A percentile compares a stretch with the other conserved stretches of the same genome.
Conservation (phyloP, 768 basidiomycete species). For the Boletales sp. region DNA sequence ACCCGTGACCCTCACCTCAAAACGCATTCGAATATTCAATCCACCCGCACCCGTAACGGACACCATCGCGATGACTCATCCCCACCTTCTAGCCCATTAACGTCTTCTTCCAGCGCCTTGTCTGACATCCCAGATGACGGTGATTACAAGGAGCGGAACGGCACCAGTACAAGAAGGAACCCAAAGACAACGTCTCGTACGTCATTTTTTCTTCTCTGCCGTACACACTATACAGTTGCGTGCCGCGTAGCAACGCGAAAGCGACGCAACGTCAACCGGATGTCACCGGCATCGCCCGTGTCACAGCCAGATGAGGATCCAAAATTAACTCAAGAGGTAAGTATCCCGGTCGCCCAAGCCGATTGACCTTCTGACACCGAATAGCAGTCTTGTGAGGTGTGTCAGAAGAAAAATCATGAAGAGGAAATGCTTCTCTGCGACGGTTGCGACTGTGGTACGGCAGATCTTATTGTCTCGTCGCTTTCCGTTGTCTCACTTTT, state of each 20-base stretch:
- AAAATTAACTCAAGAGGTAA: slow-evolving; percentile 54
- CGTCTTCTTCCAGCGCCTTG: slow-evolving; percentile 72
- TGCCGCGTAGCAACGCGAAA: slow-evolving; percentile 34
- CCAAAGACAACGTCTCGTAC: slow-evolving; percentile 44
- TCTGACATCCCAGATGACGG: slow-evolving; percentile 80
- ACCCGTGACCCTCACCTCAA: slow-evolving; percentile 50
- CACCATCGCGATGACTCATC: slow-evolving; percentile 47
- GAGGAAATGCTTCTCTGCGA: slow-evolving; percentile 92
- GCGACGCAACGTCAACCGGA: slow-evolving; percentile 20
- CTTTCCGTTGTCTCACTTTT: slow-evolving; percentile 12
- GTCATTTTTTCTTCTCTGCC: slow-evolving; percentile 9
- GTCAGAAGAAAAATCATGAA: slow-evolving; percentile 82
- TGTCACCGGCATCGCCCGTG: slow-evolving; percentile 19
- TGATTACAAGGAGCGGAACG: slow-evolving; percentile 55
- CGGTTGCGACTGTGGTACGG: slow-evolving; percentile 74
- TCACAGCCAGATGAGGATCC: slow-evolving; percentile 33
- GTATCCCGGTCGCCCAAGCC: slow-evolving; percentile 16
- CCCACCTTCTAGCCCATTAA: slow-evolving; percentile 70
- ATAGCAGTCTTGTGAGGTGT: slow-evolving; percentile 90
- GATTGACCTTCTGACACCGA: slow-evolving; percentile 20
- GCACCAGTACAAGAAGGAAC: slow-evolving; percentile 49
- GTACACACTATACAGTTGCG: slow-evolving; percentile 10
- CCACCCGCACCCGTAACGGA: slow-evolving; percentile 35
- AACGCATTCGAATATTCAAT: slow-evolving; percentile 50
- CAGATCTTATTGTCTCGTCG: slow-evolving; percentile 11